Evolutionary conservation across 2,329 filamentous ascomycete species (phyloP).

Genomic region (Scopulariopsis brevicaulis): DNA sequence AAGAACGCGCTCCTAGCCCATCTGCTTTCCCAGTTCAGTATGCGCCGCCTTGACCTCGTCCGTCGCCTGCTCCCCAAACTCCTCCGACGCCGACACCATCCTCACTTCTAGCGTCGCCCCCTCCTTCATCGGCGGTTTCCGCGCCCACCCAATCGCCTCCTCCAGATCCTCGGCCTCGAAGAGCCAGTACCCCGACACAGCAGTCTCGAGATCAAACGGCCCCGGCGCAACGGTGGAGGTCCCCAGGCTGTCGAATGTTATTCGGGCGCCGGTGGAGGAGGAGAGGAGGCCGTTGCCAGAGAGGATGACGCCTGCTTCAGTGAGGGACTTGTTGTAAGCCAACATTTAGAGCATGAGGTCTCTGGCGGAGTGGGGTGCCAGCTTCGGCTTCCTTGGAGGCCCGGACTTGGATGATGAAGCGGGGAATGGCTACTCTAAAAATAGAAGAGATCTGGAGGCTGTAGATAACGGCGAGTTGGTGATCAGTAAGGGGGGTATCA

Average conservation of each 20-base stretch:
- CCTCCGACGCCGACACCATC: too few species aligned
- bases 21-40: too few species aligned
- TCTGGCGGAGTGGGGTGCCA: conserved; percentile 4
- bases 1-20: too few species aligned
- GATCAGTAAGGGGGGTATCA: too few species aligned
- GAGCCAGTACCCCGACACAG: conserved; percentile 20
- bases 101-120: conserved; percentile 14
- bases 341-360: conserved; percentile 14
- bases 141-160: conserved; percentile 18
- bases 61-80: too few species aligned
- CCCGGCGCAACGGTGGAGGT: conserved; percentile 13
- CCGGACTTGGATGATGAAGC: conserved; percentile 18
- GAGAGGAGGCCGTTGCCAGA: conserved; percentile 14
- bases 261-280: conserved; percentile 14
- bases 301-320: conserved; percentile 15
- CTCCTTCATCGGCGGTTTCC: conserved; percentile 15
- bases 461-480: too few species aligned
- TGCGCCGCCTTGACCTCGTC: too few species aligned
- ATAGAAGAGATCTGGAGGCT: too few species aligned
- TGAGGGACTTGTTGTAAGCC: conserved; percentile 15
- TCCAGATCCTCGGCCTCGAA: conserved; percentile 15
- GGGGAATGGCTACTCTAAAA: conserved; percentile 12
- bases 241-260: conserved; percentile 12
- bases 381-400: conserved; percentile 13
- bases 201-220: conserved; percentile 16